Evolutionary conservation across 148 eudicot genomes (phyloP).

Genomic region (Hydrangea macrophylla): DNA sequence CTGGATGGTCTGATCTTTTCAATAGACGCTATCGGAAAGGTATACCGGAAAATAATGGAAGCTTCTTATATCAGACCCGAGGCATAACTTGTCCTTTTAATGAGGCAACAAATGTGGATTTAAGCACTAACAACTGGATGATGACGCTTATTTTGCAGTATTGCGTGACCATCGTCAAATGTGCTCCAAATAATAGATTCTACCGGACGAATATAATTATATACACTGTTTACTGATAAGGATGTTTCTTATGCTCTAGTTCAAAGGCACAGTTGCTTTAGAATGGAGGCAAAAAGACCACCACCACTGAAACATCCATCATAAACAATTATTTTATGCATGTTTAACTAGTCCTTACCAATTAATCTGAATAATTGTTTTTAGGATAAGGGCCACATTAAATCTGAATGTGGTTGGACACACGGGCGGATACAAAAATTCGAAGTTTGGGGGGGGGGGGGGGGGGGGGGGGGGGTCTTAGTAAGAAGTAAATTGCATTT

Average conservation of each 20-base stretch:
- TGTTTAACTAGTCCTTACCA: too few relatives aligned
- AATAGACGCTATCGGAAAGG: conserved; percentile 78
- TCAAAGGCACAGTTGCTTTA: neutral
- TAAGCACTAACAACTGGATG: neutral
- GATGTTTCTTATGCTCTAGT: neutral
- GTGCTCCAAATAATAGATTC: neutral
- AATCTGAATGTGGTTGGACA: too few relatives aligned
- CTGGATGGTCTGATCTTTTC: conserved; percentile 95
- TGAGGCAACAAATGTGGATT: too few relatives aligned
- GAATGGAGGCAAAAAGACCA: neutral
- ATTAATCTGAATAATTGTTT: too few relatives aligned
- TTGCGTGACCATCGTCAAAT: too few relatives aligned
- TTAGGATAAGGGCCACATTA: too few relatives aligned
- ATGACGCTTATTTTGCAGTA: neutral
- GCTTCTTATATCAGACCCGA: neutral
- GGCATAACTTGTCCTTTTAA: too few relatives aligned
- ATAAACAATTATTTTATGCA: too few relatives aligned
- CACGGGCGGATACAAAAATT: too few relatives aligned
- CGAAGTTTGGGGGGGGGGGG: too few relatives aligned
- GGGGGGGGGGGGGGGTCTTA: too few relatives aligned
- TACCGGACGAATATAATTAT: neutral
- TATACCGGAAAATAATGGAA: conserved; percentile 20
- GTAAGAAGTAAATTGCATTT: too few relatives aligned
- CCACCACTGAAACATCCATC: conserved; percentile 1
- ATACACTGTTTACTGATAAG: neutral